A percentile compares a stretch with the other conserved stretches of the same genome.
Evolutionary conservation across 768 basidiomycete genomes (phyloP).

Genomic region (Cystofilobasidium ferigula): DNA sequence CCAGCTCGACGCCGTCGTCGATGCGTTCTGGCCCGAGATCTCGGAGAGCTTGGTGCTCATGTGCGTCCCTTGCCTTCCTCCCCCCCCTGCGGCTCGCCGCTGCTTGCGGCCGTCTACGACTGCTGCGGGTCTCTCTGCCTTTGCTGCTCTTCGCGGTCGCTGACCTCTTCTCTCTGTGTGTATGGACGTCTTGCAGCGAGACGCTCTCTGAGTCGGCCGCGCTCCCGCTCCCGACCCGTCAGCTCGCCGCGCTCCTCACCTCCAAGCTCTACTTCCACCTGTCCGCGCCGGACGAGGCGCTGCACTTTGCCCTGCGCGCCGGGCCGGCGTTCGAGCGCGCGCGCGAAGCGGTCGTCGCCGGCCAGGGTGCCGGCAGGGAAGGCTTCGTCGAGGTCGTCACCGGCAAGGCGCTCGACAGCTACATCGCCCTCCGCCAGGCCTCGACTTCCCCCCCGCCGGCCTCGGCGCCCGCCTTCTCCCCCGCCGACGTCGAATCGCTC

Average conservation of each 20-base stretch:
- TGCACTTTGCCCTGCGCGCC: constrained; percentile 87
- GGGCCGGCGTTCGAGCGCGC: constrained; percentile 65
- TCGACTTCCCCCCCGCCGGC: constrained; percentile 22
- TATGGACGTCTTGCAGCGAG: constrained; percentile 54
- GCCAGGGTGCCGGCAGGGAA: constrained; percentile 51
- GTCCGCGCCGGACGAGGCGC: constrained; percentile 86
- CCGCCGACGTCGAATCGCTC: constrained; percentile 53
- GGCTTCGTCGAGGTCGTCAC: constrained; percentile 93
- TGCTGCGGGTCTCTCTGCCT: not conserved
- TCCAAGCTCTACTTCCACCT: constrained; percentile 98
- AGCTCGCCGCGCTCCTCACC: constrained; percentile 79
- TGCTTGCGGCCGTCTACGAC: too few species aligned
- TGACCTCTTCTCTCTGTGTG: constrained; percentile 24
- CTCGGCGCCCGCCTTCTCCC: too few species aligned
- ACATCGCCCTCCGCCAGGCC: constrained; percentile 58
- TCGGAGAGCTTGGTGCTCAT: constrained; percentile 84
- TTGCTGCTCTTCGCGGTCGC: constrained; percentile 15
- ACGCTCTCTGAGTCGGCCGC: constrained; percentile 73
- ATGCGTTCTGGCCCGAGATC: constrained; percentile 97
- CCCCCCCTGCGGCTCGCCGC: not conserved
- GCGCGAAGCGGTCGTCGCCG: constrained; percentile 2
- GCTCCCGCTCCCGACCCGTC: constrained; percentile 59
- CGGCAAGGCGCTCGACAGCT: constrained; percentile 91
- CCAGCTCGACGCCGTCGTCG: constrained; percentile 67
- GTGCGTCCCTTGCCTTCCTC: constrained; percentile 44